Evolutionary conservation across 495 filamentous ascomycete genomes (phyloP), one percentile per base, ranked within the genome.

Genomic region (Penicillium bovifimosum): DNA sequence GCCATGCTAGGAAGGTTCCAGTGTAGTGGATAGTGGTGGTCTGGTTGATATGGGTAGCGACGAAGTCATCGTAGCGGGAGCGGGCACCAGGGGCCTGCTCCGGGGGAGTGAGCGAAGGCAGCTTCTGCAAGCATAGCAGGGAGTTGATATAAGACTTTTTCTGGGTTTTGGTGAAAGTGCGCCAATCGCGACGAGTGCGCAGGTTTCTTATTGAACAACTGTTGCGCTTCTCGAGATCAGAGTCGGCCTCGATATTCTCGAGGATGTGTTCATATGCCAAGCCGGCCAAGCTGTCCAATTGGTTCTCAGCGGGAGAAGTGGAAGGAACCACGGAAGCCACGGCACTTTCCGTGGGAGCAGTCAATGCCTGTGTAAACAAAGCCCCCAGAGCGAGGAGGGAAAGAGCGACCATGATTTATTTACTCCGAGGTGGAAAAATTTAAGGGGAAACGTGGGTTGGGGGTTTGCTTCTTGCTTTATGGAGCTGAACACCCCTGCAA

Each of bases 21-120:
- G 79, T 80, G 50, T 71, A 79, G 59, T 90, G 86, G 48, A 87
- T 86, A 2, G 55, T 49, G 11, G 72, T 56, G 4, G 82, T 84
- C 60, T 86, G 76, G 51, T 80, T 76, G 62, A 88, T 85, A 62
- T 90, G 87, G 8, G 75, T 76, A 10, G 76, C 82, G 34, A 84
- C 73, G 58, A 90, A 89, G 62, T 90, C 86, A 69, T 90, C 86
- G 56, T 80, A 86, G 14, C 82, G 74, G 58, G 69, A 78, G 61
- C 64, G 75, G 2, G 78, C 76, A 34, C 80, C 80, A 13, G 47
- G 75, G 47, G 76, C 76, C 5, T 70, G 46, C 5, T 52, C 45
- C 0, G 67, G 39, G 1, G 76, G 63, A 2, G 75, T 78, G 14
- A 62, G 75, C 1, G 81, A 55, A 0, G 84, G 79, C 55, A 74